Conservation (phyloP, 83 land plant genomes). For the Picea engelmannii region DNA sequence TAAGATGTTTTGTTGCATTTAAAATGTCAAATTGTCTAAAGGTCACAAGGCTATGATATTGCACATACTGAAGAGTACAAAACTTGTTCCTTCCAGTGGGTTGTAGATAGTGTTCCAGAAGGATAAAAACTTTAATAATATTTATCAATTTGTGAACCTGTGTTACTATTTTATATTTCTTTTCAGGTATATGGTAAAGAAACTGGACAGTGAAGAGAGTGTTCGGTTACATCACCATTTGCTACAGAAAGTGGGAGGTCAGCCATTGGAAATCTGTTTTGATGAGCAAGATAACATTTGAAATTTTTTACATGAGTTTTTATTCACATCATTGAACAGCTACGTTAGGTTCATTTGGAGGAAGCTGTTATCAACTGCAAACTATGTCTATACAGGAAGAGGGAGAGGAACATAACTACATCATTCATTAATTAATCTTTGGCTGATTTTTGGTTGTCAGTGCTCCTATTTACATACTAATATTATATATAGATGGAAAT, state of each 20-base stretch:
- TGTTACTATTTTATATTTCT: background rate
- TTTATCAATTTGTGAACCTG: background rate
- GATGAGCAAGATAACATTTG: background rate
- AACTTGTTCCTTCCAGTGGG: no score
- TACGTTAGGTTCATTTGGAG: background rate
- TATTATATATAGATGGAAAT: no score
- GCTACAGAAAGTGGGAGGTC: background rate
- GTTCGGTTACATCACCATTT: background rate
- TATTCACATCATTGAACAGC: background rate
- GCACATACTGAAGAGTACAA: background rate
- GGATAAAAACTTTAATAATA: no score
- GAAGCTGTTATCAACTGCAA: background rate
- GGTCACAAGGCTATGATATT: background rate
- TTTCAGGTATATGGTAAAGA: constrained; percentile 13
- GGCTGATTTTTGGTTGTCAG: no score
- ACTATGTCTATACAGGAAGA: background rate
- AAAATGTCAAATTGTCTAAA: background rate
- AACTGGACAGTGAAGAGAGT: background rate
- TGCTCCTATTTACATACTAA: no score
- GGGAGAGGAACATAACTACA: no score
- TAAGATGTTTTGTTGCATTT: background rate
- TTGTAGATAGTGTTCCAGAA: no score
- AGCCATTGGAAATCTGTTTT: background rate
- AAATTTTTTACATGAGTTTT: background rate
- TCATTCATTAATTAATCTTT: no score